Base-by-base conservation (phyloP, 176 grass and related monocot genomes). In the Eleusine coracana region DNA sequence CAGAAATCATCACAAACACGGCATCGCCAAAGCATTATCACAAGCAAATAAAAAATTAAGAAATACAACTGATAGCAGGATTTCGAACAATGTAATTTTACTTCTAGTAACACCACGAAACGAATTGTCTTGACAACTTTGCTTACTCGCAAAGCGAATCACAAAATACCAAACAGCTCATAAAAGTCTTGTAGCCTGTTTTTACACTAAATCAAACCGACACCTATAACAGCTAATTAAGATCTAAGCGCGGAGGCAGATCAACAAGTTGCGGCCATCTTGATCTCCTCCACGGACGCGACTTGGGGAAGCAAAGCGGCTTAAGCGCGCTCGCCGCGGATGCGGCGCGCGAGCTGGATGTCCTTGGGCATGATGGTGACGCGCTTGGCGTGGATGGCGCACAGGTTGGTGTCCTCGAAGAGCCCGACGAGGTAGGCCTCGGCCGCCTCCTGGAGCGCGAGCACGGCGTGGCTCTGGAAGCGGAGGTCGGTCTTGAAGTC, bases 341-440 rank as follows among this genome's bases (percentile, higher is more conserved):
- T 97, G 34, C 92, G 89, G 21, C 90, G 87, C 0, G 92, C 92
- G 70, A 94, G 95, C 84, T 98, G 90, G 82, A 98, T 91, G 62
- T 94, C 95, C 90, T 94, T 98, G 38, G 92, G 90, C 90, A 94
- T 94, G 84, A 94, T 98, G 52, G 95, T 98, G 34, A 98, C 88
- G 50, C 88, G 80, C 92, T 98, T 98, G 62, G 92, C 90, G 83
- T 94, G 95, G 68, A 98, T 98, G 71, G 92, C 90, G 54, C 95
- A 98, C 9, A 98, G 92, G 74, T 98, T 98, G 20, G 95, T 97
- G 54, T 97, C 95, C 86, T 94, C 88, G 60, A 97, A 98, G 0
- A 98, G 90, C 0, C 96, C 96, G 0, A 98, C 96, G 34, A 98
- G 92, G 80, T 98, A 98, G 1, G 96, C 96, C 86, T 95, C 92